phyloP scores from a whole-genome alignment of 73 alveolate genomes.

The Tetrahymena malaccensis region DNA sequence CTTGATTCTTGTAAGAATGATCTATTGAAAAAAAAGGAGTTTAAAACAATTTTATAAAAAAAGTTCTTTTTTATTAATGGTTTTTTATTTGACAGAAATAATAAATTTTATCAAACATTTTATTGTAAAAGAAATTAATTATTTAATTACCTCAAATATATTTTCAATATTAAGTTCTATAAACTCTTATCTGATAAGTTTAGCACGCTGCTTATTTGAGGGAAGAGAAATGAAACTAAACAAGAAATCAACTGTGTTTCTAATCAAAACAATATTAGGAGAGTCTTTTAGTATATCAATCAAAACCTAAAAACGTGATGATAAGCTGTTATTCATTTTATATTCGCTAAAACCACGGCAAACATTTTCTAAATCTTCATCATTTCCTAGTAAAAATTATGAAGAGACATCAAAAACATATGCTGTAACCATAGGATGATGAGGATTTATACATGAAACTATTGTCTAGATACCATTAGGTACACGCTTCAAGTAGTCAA shows the following conservation, averaged over 20 bases:
- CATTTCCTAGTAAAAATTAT: background rate
- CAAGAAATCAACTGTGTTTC: background rate
- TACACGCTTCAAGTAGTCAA: background rate
- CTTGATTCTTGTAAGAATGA: background rate
- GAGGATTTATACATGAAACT: background rate
- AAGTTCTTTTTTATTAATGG: too few species aligned
- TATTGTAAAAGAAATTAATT: background rate
- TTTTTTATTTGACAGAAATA: background rate
- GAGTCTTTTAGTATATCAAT: background rate
- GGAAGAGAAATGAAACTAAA: background rate
- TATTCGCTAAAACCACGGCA: background rate
- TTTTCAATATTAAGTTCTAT: background rate
- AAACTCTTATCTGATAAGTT: background rate
- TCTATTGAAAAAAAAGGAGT: background rate
- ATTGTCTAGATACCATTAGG: background rate
- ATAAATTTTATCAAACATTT: background rate
- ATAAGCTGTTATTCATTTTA: background rate
- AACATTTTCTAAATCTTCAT: background rate
- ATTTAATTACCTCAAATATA: background rate
- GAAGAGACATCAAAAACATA: background rate
- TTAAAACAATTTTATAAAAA: background rate
- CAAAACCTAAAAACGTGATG: background rate
- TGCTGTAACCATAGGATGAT: background rate
- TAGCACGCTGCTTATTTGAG: background rate
- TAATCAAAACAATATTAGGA: background rate